Evolutionary conservation across 192 early-diverging fungal species (phyloP).

Genomic region (Coemansia asiatica): DNA sequence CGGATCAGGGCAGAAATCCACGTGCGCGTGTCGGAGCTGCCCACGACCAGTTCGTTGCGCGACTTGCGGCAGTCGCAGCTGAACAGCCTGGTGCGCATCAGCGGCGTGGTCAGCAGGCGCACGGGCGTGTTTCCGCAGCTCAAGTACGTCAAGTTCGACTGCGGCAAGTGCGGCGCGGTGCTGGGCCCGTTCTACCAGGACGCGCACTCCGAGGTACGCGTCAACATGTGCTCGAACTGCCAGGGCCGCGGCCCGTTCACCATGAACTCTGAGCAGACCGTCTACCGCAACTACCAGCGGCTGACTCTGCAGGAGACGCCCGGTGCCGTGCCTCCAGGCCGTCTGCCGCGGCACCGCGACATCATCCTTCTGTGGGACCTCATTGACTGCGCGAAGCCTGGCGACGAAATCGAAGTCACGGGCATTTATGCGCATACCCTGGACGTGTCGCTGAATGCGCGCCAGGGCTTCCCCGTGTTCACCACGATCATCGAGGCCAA

Average conservation of each 20-base stretch:
- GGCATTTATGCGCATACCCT: conserved; percentile 96
- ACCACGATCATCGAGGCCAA: conserved; percentile 96
- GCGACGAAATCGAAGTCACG: conserved; percentile 94
- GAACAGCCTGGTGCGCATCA: conserved; percentile 87
- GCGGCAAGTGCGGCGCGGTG: conserved; percentile 86
- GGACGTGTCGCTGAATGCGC: conserved; percentile 81
- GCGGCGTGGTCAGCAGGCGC: conserved; percentile 89
- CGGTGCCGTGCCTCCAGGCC: conserved; percentile 91
- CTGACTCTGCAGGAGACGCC: conserved; percentile 95
- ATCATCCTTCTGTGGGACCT: conserved; percentile 94
- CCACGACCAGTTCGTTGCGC: conserved; percentile 79
- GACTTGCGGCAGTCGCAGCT: conserved; percentile 90
- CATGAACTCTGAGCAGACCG: conserved; percentile 91
- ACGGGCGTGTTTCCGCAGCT: conserved; percentile 97
- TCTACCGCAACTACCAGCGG: conserved; percentile 97
- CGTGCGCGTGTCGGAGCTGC: conserved; percentile 89
- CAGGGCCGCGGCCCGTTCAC: conserved; percentile 89
- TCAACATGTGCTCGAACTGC: conserved; percentile 83
- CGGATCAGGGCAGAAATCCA: conserved; percentile 90
- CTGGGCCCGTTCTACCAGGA: conserved; percentile 96
- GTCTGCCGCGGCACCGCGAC: conserved; percentile 90
- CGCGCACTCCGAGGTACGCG: conserved; percentile 77
- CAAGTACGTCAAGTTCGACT: conserved; percentile 95
- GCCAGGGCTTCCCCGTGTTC: conserved; percentile 97
- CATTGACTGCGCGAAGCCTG: conserved; percentile 92